A percentile compares a stretch with the other conserved stretches of the same genome.
Conservation (phyloP, 441 rosid genomes). For the Euphorbia corollata region DNA sequence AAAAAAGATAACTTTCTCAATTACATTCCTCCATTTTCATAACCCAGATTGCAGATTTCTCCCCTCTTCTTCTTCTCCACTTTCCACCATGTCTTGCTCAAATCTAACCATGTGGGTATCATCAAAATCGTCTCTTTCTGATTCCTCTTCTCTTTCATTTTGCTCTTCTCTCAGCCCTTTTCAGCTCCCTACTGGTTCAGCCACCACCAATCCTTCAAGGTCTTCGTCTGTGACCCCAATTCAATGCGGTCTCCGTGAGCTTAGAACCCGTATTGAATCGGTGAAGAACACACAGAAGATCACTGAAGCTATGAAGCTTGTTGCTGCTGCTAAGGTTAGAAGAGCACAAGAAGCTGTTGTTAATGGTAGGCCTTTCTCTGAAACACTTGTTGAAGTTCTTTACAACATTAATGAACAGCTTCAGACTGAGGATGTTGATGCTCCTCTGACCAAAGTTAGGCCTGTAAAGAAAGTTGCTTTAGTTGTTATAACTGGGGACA, state of each 20-base stretch:
- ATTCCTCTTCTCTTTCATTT: slow-evolving; percentile 50
- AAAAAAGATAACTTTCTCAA: slow-evolving; percentile 25
- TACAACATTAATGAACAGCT: slow-evolving; percentile 83
- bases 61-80: slow-evolving; percentile 14
- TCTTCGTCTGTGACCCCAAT: slow-evolving; percentile 42
- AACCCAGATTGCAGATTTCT: slow-evolving; percentile 15
- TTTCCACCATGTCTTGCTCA: slow-evolving; percentile 47
- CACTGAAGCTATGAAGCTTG: slow-evolving; percentile 96
- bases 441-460: slow-evolving; percentile 66
- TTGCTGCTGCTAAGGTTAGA: slow-evolving; percentile 89
- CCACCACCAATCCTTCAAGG: slow-evolving; percentile 33
- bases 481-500: slow-evolving; percentile 76
- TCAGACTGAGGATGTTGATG: slow-evolving; percentile 69
- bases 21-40: slow-evolving; percentile 5
- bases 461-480: slow-evolving; percentile 84
- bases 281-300: slow-evolving; percentile 89
- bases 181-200: slow-evolving; percentile 37
- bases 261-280: slow-evolving; percentile 59
- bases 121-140: slow-evolving; percentile 59
- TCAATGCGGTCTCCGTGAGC: slow-evolving; percentile 72
- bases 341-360: slow-evolving; percentile 96
- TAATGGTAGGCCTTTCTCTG: slow-evolving; percentile 78
- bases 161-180: slow-evolving; percentile 51
- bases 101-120: slow-evolving; percentile 56
- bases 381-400: slow-evolving; percentile 77